These are phyloP conservation scores for Podila clonocystis DNA, from an alignment of 192 early-diverging fungal genomes.

Conservation along the genomic window DNA sequence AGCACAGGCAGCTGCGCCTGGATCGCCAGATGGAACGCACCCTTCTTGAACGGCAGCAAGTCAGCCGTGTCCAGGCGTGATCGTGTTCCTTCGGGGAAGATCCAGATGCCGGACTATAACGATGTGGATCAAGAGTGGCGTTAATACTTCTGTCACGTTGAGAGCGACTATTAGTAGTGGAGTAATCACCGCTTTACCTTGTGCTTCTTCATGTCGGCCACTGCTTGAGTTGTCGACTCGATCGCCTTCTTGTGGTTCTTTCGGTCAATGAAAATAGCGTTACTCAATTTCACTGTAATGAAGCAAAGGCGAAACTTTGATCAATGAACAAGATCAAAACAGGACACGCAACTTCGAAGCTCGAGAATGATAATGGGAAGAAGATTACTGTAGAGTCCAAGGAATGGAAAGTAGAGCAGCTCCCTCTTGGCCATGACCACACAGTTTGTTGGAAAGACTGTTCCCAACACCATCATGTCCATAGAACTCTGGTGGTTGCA, in stretches of 20 bases:
- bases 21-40: conserved; percentile 93
- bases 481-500: conserved; percentile 89
- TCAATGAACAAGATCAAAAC: not conserved
- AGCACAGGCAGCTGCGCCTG: conserved; percentile 88
- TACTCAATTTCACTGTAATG: conserved; percentile 72
- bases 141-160: not conserved
- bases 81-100: conserved; percentile 95
- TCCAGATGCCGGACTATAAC: conserved; percentile 72
- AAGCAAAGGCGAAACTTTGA: not conserved
- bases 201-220: conserved; percentile 75
- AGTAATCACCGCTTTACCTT: conserved; percentile 54
- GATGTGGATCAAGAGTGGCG: not conserved
- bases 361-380: not conserved
- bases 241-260: conserved; percentile 82
- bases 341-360: not conserved
- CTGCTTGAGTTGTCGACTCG: conserved; percentile 79
- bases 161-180: not conserved
- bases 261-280: conserved; percentile 90
- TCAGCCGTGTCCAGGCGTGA: conserved; percentile 73
- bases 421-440: conserved; percentile 78
- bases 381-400: conserved; percentile 82
- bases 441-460: conserved; percentile 71
- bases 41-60: conserved; percentile 95
- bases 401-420: conserved; percentile 74
- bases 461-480: conserved; percentile 76